Conservation (phyloP, 2,329 filamentous ascomycete species). For the Fusarium poae region DNA sequence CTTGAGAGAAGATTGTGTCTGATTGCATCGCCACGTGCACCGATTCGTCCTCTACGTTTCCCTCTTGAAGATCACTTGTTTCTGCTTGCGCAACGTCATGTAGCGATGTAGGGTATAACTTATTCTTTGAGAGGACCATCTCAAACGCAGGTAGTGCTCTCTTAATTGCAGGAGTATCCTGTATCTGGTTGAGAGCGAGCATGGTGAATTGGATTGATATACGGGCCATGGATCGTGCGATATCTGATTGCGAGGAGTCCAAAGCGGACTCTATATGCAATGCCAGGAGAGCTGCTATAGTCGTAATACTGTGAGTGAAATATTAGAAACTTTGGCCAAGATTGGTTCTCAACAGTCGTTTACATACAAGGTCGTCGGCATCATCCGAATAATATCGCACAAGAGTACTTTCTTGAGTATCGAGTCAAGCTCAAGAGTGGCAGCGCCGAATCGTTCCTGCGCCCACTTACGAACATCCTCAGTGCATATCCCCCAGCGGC, state of each 20-base stretch:
- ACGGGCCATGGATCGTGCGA: conserved; percentile 11
- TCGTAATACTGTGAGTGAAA: conserved; percentile 1
- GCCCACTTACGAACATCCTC: conserved; percentile 17
- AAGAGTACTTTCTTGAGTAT: conserved; percentile 25
- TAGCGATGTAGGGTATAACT: background rate
- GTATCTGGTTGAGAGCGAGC: conserved; percentile 5
- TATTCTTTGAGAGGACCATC: conserved; percentile 18
- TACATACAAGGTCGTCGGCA: conserved; percentile 29
- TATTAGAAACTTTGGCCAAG: background rate
- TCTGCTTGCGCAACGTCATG: background rate
- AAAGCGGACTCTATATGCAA: conserved; percentile 18
- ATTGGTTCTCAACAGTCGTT: fast-evolving
- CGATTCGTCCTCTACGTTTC: fast-evolving
- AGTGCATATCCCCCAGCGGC: conserved; percentile 6
- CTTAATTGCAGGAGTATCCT: conserved; percentile 13
- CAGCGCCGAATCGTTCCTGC: conserved; percentile 22
- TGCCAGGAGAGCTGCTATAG: conserved; percentile 1
- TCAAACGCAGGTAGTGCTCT: conserved; percentile 19
- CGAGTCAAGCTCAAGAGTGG: conserved; percentile 23
- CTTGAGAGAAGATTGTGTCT: background rate
- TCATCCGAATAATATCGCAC: background rate
- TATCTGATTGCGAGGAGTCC: background rate
- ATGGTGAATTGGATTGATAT: conserved; percentile 22
- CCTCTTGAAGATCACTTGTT: fast-evolving
- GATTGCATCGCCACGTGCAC: fast-evolving